phyloP scores from a whole-genome alignment of 352 stramenopile species.

The Globisporangium irregulare region DNA sequence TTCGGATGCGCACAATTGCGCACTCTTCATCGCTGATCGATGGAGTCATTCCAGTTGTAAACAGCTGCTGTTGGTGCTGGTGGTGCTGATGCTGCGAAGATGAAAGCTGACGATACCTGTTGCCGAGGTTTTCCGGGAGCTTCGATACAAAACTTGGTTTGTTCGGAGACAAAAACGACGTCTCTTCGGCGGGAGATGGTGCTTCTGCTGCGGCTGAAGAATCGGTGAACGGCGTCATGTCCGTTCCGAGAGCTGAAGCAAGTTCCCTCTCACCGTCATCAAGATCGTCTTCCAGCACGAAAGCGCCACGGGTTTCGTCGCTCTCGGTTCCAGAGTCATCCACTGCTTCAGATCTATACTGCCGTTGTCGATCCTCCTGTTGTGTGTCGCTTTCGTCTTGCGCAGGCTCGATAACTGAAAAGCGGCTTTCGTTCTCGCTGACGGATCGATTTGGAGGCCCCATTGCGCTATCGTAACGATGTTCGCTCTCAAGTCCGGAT shows the following conservation, averaged over 20 bases:
- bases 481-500: not conserved
- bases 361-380: not conserved
- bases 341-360: not conserved
- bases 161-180: slow-evolving; percentile 49
- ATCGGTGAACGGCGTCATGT: not conserved
- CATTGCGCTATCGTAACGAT: not conserved
- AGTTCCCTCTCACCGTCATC: not conserved
- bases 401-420: slow-evolving; percentile 1
- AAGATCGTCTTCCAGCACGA: not conserved
- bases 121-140: slow-evolving; percentile 13
- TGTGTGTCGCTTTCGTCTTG: not conserved
- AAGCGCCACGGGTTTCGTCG: slow-evolving; percentile 2
- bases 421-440: not conserved
- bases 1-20: slow-evolving; percentile 35
- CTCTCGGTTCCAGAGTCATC: not conserved
- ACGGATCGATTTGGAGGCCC: not conserved
- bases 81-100: slow-evolving; percentile 1
- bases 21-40: slow-evolving; percentile 18
- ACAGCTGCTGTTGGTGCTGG: not conserved
- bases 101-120: not conserved
- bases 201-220: not conserved
- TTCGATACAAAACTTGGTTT: slow-evolving; percentile 30
- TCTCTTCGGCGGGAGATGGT: slow-evolving; percentile 11
- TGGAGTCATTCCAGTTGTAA: not conserved
- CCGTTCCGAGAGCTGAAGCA: not conserved